Evolutionary conservation across 306 rosid genomes (phyloP), one percentile per base, ranked within the genome.

Genomic region (Vigna trinervia): DNA sequence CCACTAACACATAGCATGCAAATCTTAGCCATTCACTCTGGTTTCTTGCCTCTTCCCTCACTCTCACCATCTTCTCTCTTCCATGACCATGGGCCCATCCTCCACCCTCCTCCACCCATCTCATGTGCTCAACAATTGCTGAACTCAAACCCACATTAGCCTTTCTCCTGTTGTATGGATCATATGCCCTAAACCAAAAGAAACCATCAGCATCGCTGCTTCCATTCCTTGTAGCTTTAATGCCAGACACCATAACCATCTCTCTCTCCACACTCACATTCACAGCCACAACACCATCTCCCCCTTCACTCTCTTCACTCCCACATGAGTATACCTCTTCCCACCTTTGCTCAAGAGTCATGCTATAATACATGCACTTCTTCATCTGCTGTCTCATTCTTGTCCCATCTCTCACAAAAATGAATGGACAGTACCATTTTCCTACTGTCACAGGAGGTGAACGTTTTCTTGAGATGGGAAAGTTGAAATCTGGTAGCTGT

Each of bases 271-370:
- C 90, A 34, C 75, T 73, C 0, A 72, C 83, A n/a, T 81, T 43
- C 86, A 94, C 88, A 9, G 56, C 75, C 69, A 90, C 88, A 69
- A 53, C 76, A 14, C 78, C 78, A 43, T 3, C 53, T 6, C 30
- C 41, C 8, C 56, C 73, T 65, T 81, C 85, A 34, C 41, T 46
- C 14, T 77, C 81, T 4, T 62, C 68, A 3, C 84, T 90, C 17
- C 75, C 87, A 58, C 93, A 81, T 2, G 94, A 62, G 86, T 79
- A 84, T 2, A 94, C 88, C 82, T 94, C 94, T 64, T 90, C 96
- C 98, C 97, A 94, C 45, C 84, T 86, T 69, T 94, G 97, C 84
- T 92, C 90, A 1, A 91, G 86, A 54, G 90, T 90, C 79, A 90
- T 72, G n/a, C 85, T 69, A 57, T 94, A 94, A 43, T 82, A 84